Conservation (phyloP, 73 alveolate genomes). For the Tetrahymena malaccensis region DNA sequence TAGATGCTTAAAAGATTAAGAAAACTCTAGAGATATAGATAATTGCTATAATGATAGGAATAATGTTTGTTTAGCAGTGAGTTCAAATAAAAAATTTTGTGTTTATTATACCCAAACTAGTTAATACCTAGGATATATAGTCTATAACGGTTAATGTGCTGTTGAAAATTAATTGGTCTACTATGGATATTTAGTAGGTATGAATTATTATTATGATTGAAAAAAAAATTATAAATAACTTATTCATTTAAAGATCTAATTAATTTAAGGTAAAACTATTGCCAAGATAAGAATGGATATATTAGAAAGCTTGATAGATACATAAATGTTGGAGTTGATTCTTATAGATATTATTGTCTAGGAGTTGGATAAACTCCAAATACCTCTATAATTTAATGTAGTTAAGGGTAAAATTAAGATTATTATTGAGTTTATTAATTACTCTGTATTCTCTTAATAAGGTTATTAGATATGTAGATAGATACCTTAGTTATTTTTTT, state of each 20-base stretch:
- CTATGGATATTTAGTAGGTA: neutral
- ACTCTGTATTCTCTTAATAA: neutral
- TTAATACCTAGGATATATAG: neutral
- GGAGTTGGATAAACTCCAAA: neutral
- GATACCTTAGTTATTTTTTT: too few relatives aligned
- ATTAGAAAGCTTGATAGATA: neutral
- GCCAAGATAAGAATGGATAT: neutral
- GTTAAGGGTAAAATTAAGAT: neutral
- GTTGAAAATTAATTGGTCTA: neutral
- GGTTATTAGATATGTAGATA: too few relatives aligned
- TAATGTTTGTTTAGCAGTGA: neutral
- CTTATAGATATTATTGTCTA: neutral
- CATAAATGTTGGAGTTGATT: neutral
- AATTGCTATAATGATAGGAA: neutral
- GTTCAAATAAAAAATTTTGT: neutral
- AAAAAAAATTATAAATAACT: neutral
- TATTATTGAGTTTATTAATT: neutral
- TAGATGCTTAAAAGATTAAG: neutral
- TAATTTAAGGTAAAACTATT: neutral
- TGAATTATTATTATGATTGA: neutral
- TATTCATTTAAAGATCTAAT: neutral
- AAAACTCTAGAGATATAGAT: neutral
- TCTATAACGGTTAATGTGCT: neutral
- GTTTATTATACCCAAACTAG: neutral
- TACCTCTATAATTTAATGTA: neutral